phyloP scores from a whole-genome alignment of 345 rosid genomes.

The Limnanthes douglasii region DNA sequence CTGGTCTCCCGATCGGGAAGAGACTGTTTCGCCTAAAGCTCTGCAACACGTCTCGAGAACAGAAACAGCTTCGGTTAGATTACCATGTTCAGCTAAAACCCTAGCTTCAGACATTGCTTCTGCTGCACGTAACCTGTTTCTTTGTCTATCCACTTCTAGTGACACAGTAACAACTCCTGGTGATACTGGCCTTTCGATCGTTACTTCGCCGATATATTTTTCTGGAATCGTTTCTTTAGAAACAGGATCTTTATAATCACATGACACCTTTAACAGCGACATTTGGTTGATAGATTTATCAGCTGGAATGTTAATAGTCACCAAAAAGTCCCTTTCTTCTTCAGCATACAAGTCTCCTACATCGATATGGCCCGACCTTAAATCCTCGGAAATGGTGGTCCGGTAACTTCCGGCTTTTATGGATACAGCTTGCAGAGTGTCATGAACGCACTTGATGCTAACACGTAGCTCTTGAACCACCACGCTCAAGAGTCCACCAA shows the following conservation, averaged over 20 bases:
- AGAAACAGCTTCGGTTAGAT: slow-evolving; percentile 55
- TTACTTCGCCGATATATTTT: slow-evolving; percentile 31
- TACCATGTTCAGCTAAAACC: slow-evolving; percentile 60
- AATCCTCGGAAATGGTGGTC: slow-evolving; percentile 20
- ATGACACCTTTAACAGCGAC: slow-evolving; percentile 51
- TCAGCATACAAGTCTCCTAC: slow-evolving; percentile 94
- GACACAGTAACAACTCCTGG: slow-evolving; percentile 32
- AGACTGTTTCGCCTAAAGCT: slow-evolving; percentile 35
- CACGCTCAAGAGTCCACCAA: slow-evolving; percentile 91
- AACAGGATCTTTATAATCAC: slow-evolving; percentile 52
- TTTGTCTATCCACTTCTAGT: slow-evolving; percentile 82
- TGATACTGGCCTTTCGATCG: slow-evolving; percentile 33
- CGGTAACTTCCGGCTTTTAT: slow-evolving; percentile 81
- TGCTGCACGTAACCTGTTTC: slow-evolving; percentile 75
- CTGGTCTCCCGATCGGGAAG: slow-evolving; percentile 47
- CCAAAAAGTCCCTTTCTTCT: slow-evolving; percentile 90
- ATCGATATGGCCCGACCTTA: slow-evolving; percentile 36
- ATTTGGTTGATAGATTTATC: slow-evolving; percentile 29
- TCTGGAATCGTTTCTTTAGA: slow-evolving; percentile 34
- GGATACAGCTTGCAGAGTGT: slow-evolving; percentile 27
- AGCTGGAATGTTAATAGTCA: slow-evolving; percentile 49
- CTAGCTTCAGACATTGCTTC: slow-evolving; percentile 85
- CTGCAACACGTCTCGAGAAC: slow-evolving; percentile 49
- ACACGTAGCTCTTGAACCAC: slow-evolving; percentile 67
- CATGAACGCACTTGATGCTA: slow-evolving; percentile 39